Base-by-base conservation (phyloP, 148 eudicot genomes). In the Nepenthes mirabilis region DNA sequence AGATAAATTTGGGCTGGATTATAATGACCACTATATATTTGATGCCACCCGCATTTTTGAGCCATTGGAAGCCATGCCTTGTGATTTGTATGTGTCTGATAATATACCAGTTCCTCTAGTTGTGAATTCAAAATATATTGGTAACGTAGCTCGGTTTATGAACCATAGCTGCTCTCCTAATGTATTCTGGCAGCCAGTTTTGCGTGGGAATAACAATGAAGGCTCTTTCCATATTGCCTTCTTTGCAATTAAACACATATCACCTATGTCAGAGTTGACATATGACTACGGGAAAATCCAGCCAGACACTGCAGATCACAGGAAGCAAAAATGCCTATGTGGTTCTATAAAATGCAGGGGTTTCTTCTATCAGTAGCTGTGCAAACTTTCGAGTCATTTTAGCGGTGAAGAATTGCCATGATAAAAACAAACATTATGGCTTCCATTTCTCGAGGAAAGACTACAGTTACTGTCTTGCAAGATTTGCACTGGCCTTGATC, bases 231-330 rank as follows among this genome's bases (percentile, higher is more conserved):
- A 84, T 76, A 72, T 88, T 73, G 95, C 80, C 7, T 88, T 93
- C 70, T 93, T 73, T 73, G 96, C 98, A 52, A 75, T 83, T 50
- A 76, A 74, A 34, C 94, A 88, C 66, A 93, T 93, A 47, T 79
- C 96, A 65, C 98, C 96, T 9, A 75, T 93, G 96, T 78, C 82
- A 51, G 98, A 93, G 81, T 77, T 93, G 67, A 86, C 91, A 34
- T 88, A 64, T 83, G 88, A 93, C 62, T 86, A 93, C 64, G 98
- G 98, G 36, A 65, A 67, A 49, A 73, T 87, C 60, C 71, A 64
- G 34, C 65, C 23, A 23, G 23, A 23, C 23, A 23, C 23, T 23
- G 23, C 79, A n/a, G 88, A 74, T n/a, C 60, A 33, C 23, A 75
- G 83, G 75, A 86, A 77, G 79, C 83, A 88, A 64, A 78, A 66